These are phyloP conservation scores for Mesembryanthemum crystallinum DNA, from an alignment of 148 eudicot genomes.

Conservation along the genomic window DNA sequence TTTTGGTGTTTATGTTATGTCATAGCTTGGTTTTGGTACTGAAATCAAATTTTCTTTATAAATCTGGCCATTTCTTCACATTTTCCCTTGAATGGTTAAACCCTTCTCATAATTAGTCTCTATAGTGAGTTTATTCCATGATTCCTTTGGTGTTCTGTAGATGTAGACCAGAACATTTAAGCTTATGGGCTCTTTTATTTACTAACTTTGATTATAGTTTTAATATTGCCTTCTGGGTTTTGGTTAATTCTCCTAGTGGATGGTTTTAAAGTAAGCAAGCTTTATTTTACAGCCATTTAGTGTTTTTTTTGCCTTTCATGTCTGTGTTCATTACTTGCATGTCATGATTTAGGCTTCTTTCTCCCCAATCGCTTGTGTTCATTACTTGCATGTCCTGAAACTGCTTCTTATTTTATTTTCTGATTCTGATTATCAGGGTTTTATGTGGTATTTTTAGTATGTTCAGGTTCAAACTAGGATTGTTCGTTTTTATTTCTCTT, in stretches of 20 bases:
- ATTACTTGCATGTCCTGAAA: not conserved
- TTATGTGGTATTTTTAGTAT: not conserved
- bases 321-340: not conserved
- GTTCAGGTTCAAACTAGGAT: not conserved
- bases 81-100: not conserved
- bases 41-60: not conserved
- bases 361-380: not conserved
- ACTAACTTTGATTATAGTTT: no score
- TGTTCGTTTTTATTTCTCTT: not conserved
- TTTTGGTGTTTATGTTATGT: not conserved
- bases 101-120: not conserved
- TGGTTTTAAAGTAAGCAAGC: not conserved
- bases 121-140: no score
- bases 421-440: not conserved
- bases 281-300: not conserved
- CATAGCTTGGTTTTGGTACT: not conserved
- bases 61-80: not conserved
- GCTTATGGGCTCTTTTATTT: not conserved
- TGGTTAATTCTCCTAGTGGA: not conserved
- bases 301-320: not conserved
- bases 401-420: not conserved
- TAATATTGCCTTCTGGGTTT: not conserved
- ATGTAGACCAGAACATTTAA: not conserved
- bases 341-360: not conserved
- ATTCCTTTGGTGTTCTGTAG: not conserved